Conservation (phyloP, 192 early-diverging fungal species). For the Backusella luteola region DNA sequence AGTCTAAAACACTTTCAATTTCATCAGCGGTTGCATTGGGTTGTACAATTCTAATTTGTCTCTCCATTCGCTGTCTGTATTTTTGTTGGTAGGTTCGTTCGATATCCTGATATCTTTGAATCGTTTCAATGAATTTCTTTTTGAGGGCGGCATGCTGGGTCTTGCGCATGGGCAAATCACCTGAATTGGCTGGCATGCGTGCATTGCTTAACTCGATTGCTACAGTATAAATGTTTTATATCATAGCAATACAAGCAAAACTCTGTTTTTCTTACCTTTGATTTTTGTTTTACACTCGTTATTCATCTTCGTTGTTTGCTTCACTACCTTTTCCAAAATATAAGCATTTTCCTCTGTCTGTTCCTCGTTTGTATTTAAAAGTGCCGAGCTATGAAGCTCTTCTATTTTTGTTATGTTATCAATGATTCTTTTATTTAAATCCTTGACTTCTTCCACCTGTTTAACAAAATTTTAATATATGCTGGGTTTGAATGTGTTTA, state of each 20-base stretch:
- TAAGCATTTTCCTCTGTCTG: conserved; percentile 31
- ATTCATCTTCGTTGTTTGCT: conserved; percentile 34
- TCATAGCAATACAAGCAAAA: not conserved
- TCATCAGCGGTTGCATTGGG: conserved; percentile 77
- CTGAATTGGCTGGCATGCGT: conserved; percentile 27
- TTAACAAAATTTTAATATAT: not conserved
- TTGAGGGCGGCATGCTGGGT: conserved; percentile 49
- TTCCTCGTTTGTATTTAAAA: conserved; percentile 37
- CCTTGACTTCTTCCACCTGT: conserved; percentile 38
- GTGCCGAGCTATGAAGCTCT: conserved; percentile 33
- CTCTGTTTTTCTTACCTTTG: conserved; percentile 30
- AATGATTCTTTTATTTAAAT: conserved; percentile 29
- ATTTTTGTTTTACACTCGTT: conserved; percentile 50
- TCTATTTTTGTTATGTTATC: conserved; percentile 35
- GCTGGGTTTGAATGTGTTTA: not conserved
- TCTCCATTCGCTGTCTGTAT: conserved; percentile 79
- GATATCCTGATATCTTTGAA: conserved; percentile 76
- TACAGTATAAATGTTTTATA: not conserved
- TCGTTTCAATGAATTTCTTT: conserved; percentile 61
- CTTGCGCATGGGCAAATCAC: conserved; percentile 38
- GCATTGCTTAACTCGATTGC: conserved; percentile 39
- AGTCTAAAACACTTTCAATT: conserved; percentile 70
- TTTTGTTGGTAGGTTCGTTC: conserved; percentile 81
- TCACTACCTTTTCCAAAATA: conserved; percentile 24
- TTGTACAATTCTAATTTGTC: conserved; percentile 84